Conservation (phyloP, 2,329 filamentous ascomycete genomes). For the Cladosporium velox region DNA sequence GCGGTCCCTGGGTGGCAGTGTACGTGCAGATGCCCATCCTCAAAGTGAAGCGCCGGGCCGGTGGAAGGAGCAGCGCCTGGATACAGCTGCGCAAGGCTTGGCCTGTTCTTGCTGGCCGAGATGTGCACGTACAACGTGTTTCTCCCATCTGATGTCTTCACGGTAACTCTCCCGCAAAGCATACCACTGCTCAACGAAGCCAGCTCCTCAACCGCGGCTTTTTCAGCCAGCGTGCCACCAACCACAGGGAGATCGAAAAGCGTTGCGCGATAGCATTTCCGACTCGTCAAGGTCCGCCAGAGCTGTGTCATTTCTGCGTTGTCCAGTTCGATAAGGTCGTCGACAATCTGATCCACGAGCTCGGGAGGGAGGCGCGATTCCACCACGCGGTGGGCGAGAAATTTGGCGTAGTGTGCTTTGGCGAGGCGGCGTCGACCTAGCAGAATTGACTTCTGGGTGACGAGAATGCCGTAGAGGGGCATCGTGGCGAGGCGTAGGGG, state of each 20-base stretch:
- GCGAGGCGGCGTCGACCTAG: constrained; percentile 3
- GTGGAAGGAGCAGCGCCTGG: not conserved
- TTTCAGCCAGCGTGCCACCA: not conserved
- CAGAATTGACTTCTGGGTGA: constrained; percentile 4
- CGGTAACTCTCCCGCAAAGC: not conserved
- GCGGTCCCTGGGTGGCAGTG: not conserved
- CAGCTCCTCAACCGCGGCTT: not conserved
- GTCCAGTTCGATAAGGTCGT: not conserved
- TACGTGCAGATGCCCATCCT: not conserved
- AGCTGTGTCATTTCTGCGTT: not conserved
- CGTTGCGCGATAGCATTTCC: not conserved
- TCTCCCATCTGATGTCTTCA: not conserved
- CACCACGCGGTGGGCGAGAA: not conserved
- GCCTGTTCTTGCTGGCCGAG: not conserved
- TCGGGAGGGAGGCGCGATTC: not conserved
- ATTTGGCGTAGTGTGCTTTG: not conserved
- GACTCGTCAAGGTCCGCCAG: not conserved
- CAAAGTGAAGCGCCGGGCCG: not conserved
- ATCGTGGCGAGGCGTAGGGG: not conserved
- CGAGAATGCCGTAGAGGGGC: constrained; percentile 16
- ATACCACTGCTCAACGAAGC: not conserved
- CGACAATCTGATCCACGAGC: constrained; percentile 1
- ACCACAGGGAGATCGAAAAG: not conserved
- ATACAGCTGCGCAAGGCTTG: not conserved
- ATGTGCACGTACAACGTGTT: not conserved